phyloP scores from a whole-genome alignment of 257 asterid genomes.

The Cruciata laevipes region DNA sequence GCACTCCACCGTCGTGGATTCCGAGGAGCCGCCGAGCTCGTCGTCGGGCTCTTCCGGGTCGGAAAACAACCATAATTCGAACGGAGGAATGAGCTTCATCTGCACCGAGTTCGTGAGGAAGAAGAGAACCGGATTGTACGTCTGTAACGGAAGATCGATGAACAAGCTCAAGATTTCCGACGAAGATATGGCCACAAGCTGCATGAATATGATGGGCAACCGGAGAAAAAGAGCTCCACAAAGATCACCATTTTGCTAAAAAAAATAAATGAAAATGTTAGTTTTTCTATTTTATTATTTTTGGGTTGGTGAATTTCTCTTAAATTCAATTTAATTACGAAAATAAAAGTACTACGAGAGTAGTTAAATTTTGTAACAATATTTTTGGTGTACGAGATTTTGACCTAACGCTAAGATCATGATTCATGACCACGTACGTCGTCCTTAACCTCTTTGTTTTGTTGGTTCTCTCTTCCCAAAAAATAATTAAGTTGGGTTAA shows the following conservation, averaged over 20 bases:
- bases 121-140: conserved; percentile 69
- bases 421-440: background rate
- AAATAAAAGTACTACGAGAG: background rate
- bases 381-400: conserved; percentile 6
- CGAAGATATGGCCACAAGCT: conserved; percentile 73
- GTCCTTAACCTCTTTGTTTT: background rate
- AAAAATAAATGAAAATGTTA: background rate
- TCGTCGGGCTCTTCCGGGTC: conserved; percentile 62
- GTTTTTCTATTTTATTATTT: background rate
- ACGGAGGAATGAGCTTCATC: conserved; percentile 41
- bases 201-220: conserved; percentile 35
- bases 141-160: conserved; percentile 50
- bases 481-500: conserved; percentile 16
- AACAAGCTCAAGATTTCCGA: conserved; percentile 47
- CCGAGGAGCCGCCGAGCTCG: conserved; percentile 42
- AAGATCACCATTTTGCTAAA: conserved; percentile 88
- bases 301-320: background rate
- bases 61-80: conserved; percentile 35
- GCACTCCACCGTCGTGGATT: conserved; percentile 61
- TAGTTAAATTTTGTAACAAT: background rate
- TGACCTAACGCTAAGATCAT: too few relatives aligned
- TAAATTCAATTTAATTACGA: background rate
- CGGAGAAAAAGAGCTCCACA: conserved; percentile 94
- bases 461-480: background rate
- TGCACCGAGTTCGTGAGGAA: conserved; percentile 69